A percentile compares a stretch with the other conserved stretches of the same genome.
These are phyloP conservation scores for Apiotrichum domesticum DNA, from an alignment of 1,284 basidiomycete genomes.

Conservation along the genomic window DNA sequence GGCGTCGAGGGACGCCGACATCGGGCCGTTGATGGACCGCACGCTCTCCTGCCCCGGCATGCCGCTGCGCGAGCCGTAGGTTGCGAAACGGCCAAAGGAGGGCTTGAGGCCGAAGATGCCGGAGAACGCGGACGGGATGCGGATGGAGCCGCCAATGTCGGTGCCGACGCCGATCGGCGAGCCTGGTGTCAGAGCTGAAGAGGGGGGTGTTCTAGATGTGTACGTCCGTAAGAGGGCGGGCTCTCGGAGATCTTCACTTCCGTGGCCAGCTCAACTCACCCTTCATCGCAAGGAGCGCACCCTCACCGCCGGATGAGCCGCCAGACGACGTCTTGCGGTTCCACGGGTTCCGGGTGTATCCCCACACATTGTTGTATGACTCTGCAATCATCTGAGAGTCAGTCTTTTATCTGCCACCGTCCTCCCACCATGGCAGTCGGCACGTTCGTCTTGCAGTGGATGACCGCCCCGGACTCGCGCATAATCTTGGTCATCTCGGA, in stretches of 20 bases:
- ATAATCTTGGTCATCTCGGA: conserved; percentile 32
- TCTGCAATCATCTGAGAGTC: conserved; percentile 32
- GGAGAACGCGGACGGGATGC: conserved; percentile 60
- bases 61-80: conserved; percentile 58
- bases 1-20: conserved; percentile 56
- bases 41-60: conserved; percentile 66
- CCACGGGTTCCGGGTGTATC: conserved; percentile 60
- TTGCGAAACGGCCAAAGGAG: conserved; percentile 64
- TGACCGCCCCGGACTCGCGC: conserved; percentile 30
- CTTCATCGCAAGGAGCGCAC: conserved; percentile 54
- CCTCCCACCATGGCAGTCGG: conserved; percentile 30
- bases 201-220: too few species aligned
- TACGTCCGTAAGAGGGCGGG: too few species aligned
- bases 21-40: conserved; percentile 65
- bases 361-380: conserved; percentile 52
- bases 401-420: background rate
- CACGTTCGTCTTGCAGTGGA: conserved; percentile 41
- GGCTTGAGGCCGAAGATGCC: conserved; percentile 66
- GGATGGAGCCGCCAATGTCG: conserved; percentile 67
- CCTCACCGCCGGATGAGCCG: conserved; percentile 60
- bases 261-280: conserved; percentile 26
- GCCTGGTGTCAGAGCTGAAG: conserved; percentile 37
- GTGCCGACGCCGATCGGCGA: conserved; percentile 62
- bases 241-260: too few species aligned
- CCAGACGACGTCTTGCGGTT: conserved; percentile 55